Percentiles rank a stretch among this genome's conserved stretches.
phyloP scores from a whole-genome alignment of 1,284 basidiomycete genomes.

The Marasmius fiardii region DNA sequence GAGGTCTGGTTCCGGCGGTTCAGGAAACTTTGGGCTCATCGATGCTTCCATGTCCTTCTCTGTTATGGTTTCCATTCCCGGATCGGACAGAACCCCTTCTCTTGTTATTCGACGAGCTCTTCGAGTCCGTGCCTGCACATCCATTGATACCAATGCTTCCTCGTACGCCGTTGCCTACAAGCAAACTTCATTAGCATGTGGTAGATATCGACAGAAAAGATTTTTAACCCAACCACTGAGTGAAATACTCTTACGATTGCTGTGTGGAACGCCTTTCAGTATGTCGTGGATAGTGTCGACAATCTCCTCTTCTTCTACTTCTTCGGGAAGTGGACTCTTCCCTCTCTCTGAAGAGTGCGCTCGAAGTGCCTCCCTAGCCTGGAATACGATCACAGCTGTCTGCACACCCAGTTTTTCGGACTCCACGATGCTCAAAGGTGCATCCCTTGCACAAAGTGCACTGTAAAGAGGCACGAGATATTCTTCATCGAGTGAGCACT shows the following conservation, averaged over 20 bases:
- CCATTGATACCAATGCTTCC: constrained; percentile 12
- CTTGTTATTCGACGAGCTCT: constrained; percentile 7
- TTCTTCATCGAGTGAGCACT: constrained; percentile 39
- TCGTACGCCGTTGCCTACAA: constrained; percentile 13
- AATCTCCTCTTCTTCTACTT: constrained; percentile 34
- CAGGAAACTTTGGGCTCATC: constrained; percentile 4
- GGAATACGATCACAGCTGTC: constrained; percentile 43
- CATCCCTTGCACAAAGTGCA: constrained; percentile 41
- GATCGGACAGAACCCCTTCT: constrained; percentile 6
- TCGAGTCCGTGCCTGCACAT: constrained; percentile 7
- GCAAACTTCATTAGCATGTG: constrained; percentile 1
- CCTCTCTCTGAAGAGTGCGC: constrained; percentile 14
- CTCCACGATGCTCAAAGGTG: constrained; percentile 43
- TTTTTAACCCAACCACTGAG: constrained; percentile 12
- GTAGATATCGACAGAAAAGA: constrained; percentile 2
- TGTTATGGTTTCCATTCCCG: constrained; percentile 10
- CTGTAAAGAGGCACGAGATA: constrained; percentile 46
- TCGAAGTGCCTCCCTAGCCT: constrained; percentile 38
- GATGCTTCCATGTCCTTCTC: constrained; percentile 9
- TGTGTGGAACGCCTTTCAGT: constrained; percentile 11
- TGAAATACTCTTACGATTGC: constrained; percentile 15
- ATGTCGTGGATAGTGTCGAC: constrained; percentile 13
- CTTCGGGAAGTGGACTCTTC: constrained; percentile 21
- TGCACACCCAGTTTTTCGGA: constrained; percentile 46
- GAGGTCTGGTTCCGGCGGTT: not conserved